Conservation (phyloP, 345 rosid species). For the Corymbia maculata region DNA sequence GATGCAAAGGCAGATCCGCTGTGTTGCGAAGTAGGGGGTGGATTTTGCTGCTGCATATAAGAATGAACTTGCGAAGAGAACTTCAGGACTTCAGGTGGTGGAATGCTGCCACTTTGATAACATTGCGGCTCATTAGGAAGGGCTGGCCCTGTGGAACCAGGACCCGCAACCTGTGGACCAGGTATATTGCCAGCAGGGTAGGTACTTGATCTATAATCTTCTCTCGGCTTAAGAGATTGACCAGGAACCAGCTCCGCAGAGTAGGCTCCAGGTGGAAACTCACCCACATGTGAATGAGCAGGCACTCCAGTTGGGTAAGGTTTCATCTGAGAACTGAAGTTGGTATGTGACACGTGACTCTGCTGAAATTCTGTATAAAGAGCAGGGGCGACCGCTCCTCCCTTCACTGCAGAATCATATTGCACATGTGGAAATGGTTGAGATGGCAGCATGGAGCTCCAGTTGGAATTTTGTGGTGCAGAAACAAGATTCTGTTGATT, state of each 20-base stretch:
- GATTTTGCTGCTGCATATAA: slow-evolving; percentile 22
- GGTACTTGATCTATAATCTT: slow-evolving; percentile 9
- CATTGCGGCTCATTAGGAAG: slow-evolving; percentile 10
- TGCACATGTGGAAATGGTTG: slow-evolving; percentile 7
- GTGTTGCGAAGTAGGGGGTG: slow-evolving; percentile 6
- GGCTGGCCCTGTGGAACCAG: slow-evolving; percentile 9
- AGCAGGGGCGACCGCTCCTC: slow-evolving; percentile 1
- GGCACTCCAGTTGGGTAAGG: slow-evolving; percentile 16
- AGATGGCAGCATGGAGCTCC: slow-evolving; percentile 13
- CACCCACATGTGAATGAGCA: slow-evolving; percentile 17
- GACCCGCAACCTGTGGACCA: slow-evolving; percentile 7
- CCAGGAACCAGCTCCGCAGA: not conserved
- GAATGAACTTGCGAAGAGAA: slow-evolving; percentile 27
- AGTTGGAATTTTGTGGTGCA: slow-evolving; percentile 11
- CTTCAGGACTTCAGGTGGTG: slow-evolving; percentile 9
- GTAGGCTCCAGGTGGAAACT: slow-evolving; percentile 16
- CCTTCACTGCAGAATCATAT: not conserved
- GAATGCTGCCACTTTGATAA: slow-evolving; percentile 15
- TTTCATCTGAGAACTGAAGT: slow-evolving; percentile 17
- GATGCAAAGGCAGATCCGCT: not conserved
- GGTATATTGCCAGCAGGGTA: slow-evolving; percentile 4
- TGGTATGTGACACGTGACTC: slow-evolving; percentile 16
- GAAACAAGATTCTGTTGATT: slow-evolving; percentile 15
- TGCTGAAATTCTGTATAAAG: slow-evolving; percentile 17
- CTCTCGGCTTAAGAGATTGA: slow-evolving; percentile 3